Percentiles rank a stretch among this genome's conserved stretches.
Evolutionary conservation across 768 basidiomycete species (phyloP).

Genomic region (Pseudohyphozyma bogoriensis): DNA sequence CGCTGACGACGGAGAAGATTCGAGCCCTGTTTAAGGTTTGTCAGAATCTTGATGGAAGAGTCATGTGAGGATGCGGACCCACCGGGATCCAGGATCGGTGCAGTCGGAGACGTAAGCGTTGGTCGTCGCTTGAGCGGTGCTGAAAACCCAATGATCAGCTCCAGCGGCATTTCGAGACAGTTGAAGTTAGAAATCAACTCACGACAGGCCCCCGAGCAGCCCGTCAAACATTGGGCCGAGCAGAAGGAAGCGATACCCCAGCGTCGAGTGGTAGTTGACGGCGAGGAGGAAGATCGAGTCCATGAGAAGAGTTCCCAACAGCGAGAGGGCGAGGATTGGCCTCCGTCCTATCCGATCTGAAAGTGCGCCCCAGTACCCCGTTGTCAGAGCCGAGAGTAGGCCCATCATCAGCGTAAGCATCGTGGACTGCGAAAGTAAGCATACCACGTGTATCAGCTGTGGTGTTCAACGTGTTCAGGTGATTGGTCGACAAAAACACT

Average conservation of each 20-base stretch:
- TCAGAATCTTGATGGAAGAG: not conserved
- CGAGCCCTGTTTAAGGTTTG: not conserved
- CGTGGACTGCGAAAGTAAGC: slow-evolving; percentile 11
- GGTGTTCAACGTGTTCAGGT: too few species aligned
- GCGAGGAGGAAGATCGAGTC: not conserved
- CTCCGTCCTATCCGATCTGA: slow-evolving; percentile 3
- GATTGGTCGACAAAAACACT: not conserved
- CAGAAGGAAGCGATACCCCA: slow-evolving; percentile 6
- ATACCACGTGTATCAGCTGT: not conserved
- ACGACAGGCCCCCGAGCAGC: slow-evolving; percentile 9
- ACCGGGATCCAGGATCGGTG: slow-evolving; percentile 4
- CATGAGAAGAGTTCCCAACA: not conserved
- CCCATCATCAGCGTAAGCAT: slow-evolving; percentile 14
- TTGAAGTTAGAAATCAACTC: not conserved
- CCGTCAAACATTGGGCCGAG: not conserved
- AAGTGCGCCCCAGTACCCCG: slow-evolving; percentile 15
- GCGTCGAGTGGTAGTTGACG: not conserved
- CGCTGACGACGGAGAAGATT: slow-evolving; percentile 4
- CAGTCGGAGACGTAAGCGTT: slow-evolving; percentile 18
- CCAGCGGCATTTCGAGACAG: rapidly evolving
- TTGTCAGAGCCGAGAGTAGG: slow-evolving; percentile 1
- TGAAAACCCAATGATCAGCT: not conserved
- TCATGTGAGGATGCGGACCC: not conserved
- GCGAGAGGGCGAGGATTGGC: not conserved
- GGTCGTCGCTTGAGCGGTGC: not conserved